Conservation (phyloP, 1,284 basidiomycete species). For the Cutaneotrichosporon cutaneum region DNA sequence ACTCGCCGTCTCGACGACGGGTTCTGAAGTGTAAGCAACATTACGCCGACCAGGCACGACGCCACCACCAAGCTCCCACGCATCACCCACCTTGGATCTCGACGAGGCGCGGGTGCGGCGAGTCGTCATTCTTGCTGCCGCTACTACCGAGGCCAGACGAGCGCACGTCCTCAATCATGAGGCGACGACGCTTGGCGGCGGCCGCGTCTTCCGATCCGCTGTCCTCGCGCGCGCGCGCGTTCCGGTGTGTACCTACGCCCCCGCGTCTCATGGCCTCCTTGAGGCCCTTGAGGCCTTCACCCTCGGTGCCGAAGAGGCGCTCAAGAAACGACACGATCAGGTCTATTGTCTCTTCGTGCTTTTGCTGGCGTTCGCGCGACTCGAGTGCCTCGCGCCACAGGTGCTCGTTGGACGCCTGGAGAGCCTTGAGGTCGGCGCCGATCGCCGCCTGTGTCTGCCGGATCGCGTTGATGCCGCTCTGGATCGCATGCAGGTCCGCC, state of each 20-base stretch:
- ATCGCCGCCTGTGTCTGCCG: conserved; percentile 89
- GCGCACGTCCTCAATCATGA: conserved; percentile 47
- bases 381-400: conserved; percentile 89
- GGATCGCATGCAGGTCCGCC: conserved; percentile 44
- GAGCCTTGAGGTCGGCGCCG: conserved; percentile 78
- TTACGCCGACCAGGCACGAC: not conserved
- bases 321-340: conserved; percentile 92
- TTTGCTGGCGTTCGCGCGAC: conserved; percentile 75
- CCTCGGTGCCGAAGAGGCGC: conserved; percentile 73
- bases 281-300: conserved; percentile 46
- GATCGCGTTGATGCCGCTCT: conserved; percentile 78
- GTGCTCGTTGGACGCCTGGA: conserved; percentile 83
- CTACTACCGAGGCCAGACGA: not conserved
- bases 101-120: conserved; percentile 30
- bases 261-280: conserved; percentile 49
- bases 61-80: conserved; percentile 16
- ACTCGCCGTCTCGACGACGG: conserved; percentile 17
- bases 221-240: conserved; percentile 31
- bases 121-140: conserved; percentile 16
- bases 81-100: conserved; percentile 37
- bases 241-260: conserved; percentile 22
- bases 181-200: conserved; percentile 40
- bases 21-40: conserved; percentile 13
- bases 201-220: conserved; percentile 26
- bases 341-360: conserved; percentile 96